These are phyloP conservation scores for Trichoderma orchidacearum DNA, from an alignment of 495 filamentous ascomycete genomes.

Conservation along the genomic window DNA sequence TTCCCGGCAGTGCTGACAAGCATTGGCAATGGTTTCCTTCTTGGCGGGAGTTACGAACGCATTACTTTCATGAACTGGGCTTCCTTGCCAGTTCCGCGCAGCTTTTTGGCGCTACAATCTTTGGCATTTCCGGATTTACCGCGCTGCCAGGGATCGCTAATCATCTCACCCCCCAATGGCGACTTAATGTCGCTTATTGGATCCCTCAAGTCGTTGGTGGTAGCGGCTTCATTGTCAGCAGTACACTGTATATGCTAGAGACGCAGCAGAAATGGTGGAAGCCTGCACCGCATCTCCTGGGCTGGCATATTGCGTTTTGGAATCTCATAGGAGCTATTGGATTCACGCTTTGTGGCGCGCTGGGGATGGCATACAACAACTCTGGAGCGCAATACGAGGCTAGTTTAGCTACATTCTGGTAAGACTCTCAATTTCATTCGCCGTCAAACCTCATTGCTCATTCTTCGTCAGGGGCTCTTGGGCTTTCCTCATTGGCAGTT, in stretches of 20 bases:
- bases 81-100: slow-evolving; percentile 52
- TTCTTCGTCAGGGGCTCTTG: slow-evolving; percentile 54
- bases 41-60: slow-evolving; percentile 37
- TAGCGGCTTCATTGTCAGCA: slow-evolving; percentile 46
- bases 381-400: slow-evolving; percentile 42
- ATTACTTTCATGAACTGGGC: slow-evolving; percentile 55
- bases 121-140: slow-evolving; percentile 56
- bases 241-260: slow-evolving; percentile 52
- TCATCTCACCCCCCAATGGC: slow-evolving; percentile 12
- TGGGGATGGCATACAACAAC: slow-evolving; percentile 31
- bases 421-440: not conserved
- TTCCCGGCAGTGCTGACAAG: not conserved
- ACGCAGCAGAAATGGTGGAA: slow-evolving; percentile 53
- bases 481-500: slow-evolving; percentile 54
- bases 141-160: slow-evolving; percentile 44
- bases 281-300: slow-evolving; percentile 43
- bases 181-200: slow-evolving; percentile 47
- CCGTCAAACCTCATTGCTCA: not conserved
- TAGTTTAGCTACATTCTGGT: slow-evolving; percentile 19
- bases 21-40: slow-evolving; percentile 51
- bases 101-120: slow-evolving; percentile 49
- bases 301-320: slow-evolving; percentile 35
- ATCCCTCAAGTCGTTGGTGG: slow-evolving; percentile 56
- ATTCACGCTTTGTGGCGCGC: slow-evolving; percentile 53
- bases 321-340: slow-evolving; percentile 42